Conservation (phyloP, 164 flowering plant genomes). For the Stephania japonica region DNA sequence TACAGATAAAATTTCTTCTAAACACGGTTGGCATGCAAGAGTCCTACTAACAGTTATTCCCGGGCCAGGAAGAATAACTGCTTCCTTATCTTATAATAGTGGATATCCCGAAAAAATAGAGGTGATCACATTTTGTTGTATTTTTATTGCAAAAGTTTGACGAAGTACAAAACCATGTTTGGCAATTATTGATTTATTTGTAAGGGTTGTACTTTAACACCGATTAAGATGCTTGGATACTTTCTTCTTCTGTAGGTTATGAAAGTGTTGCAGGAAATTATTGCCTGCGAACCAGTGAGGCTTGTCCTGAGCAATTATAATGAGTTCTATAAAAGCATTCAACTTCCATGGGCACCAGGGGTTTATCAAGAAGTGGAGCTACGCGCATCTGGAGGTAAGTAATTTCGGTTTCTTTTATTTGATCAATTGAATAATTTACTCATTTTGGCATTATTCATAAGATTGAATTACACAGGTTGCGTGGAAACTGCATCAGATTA, state of each 20-base stretch:
- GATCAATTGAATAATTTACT: not conserved
- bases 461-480: constrained; percentile 52
- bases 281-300: constrained; percentile 65
- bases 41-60: constrained; percentile 48
- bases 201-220: too few species aligned
- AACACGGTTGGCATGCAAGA: constrained; percentile 46
- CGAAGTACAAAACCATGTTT: too few species aligned
- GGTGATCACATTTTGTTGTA: constrained; percentile 33
- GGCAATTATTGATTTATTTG: too few species aligned
- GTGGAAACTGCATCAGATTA: constrained; percentile 57
- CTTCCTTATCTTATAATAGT: constrained; percentile 51
- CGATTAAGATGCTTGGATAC: not conserved
- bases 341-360: constrained; percentile 84
- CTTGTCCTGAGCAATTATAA: constrained; percentile 28
- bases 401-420: constrained; percentile 3
- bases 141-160: not conserved
- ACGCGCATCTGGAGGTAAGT: constrained; percentile 70
- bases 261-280: constrained; percentile 71
- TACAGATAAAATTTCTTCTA: constrained; percentile 32
- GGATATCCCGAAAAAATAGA: constrained; percentile 39
- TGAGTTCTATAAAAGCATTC: constrained; percentile 30
- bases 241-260: constrained; percentile 39
- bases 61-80: constrained; percentile 71
- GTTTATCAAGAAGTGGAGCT: constrained; percentile 73
- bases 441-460: not conserved